These are phyloP conservation scores for Nasturtium officinale DNA, from an alignment of 345 rosid genomes.

Conservation along the genomic window DNA sequence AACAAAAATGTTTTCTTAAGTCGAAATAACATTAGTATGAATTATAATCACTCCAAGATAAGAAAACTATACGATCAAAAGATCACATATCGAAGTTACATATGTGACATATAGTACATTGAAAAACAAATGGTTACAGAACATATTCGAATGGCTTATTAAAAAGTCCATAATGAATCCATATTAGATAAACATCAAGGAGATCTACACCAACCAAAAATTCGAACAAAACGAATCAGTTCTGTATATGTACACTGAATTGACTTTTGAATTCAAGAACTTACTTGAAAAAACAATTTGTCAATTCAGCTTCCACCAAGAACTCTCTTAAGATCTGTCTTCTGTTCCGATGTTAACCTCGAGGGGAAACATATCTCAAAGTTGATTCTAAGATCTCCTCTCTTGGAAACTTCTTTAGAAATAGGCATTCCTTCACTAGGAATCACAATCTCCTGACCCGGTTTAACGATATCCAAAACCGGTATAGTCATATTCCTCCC, in stretches of 20 bases:
- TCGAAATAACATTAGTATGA: background rate
- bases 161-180: background rate
- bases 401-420: slow-evolving; percentile 61
- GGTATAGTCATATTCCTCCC: slow-evolving; percentile 61
- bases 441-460: slow-evolving; percentile 59
- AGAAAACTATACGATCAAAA: background rate
- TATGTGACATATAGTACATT: background rate
- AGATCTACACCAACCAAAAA: background rate
- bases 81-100: background rate
- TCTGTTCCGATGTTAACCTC: slow-evolving; percentile 61
- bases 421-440: slow-evolving; percentile 77
- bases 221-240: background rate
- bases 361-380: slow-evolving; percentile 63
- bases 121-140: background rate
- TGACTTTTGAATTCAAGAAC: slow-evolving; percentile 26
- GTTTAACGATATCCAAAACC: slow-evolving; percentile 57
- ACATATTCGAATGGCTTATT: background rate
- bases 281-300: slow-evolving; percentile 24
- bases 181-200: background rate
- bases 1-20: background rate
- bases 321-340: slow-evolving; percentile 61
- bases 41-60: background rate
- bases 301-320: slow-evolving; percentile 50
- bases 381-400: slow-evolving; percentile 60
- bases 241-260: slow-evolving; percentile 53